Base-by-base conservation (phyloP, 225 moss, liverwort and hornwort species). In the Pleurozium schreberi region DNA sequence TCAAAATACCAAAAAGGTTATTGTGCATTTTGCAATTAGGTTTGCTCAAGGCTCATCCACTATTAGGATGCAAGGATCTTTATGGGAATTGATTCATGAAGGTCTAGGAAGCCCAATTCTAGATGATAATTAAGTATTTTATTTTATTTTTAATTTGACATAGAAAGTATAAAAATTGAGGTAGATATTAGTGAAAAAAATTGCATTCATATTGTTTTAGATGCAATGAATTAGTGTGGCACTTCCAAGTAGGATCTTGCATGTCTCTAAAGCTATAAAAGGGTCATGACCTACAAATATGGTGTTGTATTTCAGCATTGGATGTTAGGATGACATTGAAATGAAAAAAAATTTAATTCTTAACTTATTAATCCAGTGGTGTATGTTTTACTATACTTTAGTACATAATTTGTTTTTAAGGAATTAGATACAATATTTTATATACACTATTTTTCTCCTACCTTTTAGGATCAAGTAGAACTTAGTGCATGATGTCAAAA, bases 141-240 rank as follows among this genome's bases (percentile, higher is more conserved):
- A n/a, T n/a, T n/a, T n/a, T n/a, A n/a, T n/a, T n/a, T n/a, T n/a
- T n/a, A n/a, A n/a, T 17, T 45, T 73, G 28, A 30, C 10, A 28
- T 45, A 45, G 17, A 28, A 17, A 18, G 17, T 30, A 18, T 6
- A 30, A 28, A 3, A 73, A 28, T 45, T 10, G 9, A 45, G 10
- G 9, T 16, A 3, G 16, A 43, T 28, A 45, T 4, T 18, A 10
- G 10, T 73, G 28, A 28, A 73, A 73, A 71, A 45, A 1, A 10
- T 28, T 45, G 28, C 9, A 43, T 43, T 43, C 16, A 42, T 43
- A 27, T 2, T 45, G 0, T 16, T 3, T 73, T 0, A 0, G 3
- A 73, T 73, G 30, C 3, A 47, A 31, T 18, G 31, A 47, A 47
- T 47, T n/a, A n/a, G n/a, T 0, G 31, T 74, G 2, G 1, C 6